phyloP scores from a whole-genome alignment of 768 basidiomycete species.

The Thelephora ganbajun region DNA sequence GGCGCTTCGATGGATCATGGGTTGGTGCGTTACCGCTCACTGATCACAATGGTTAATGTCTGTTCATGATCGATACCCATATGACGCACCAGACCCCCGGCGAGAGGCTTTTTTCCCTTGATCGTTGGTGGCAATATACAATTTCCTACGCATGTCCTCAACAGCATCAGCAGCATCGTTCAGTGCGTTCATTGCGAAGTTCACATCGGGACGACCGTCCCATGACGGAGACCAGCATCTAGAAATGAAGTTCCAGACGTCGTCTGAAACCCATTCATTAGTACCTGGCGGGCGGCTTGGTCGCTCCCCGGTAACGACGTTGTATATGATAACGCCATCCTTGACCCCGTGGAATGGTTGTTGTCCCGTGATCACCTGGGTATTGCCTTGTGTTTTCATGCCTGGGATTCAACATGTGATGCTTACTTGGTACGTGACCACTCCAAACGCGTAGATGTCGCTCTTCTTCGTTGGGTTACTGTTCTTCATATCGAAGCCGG shows the following conservation, averaged over 20 bases:
- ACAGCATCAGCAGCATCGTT: too few species aligned
- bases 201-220: too few species aligned
- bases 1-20: not conserved
- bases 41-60: too few species aligned
- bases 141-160: too few species aligned
- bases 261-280: not conserved
- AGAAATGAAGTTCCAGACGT: conserved; percentile 3
- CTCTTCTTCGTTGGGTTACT: conserved; percentile 3
- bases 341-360: not conserved
- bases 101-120: too few species aligned
- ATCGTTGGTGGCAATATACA: too few species aligned
- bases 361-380: conserved; percentile 2
- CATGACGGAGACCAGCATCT: not conserved
- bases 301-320: conserved; percentile 1
- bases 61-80: too few species aligned
- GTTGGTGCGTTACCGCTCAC: not conserved
- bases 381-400: too few species aligned
- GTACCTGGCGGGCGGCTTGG: not conserved
- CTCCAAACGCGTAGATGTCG: conserved; percentile 11
- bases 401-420: too few species aligned
- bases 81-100: too few species aligned
- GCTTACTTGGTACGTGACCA: conserved; percentile 1
- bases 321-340: conserved; percentile 3
- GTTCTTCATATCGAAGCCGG: not conserved
- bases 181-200: too few species aligned